Percentiles rank a stretch among this genome's conserved stretches.
phyloP scores from a whole-genome alignment of 2,329 filamentous ascomycete genomes.

The Colletotrichum navitas region DNA sequence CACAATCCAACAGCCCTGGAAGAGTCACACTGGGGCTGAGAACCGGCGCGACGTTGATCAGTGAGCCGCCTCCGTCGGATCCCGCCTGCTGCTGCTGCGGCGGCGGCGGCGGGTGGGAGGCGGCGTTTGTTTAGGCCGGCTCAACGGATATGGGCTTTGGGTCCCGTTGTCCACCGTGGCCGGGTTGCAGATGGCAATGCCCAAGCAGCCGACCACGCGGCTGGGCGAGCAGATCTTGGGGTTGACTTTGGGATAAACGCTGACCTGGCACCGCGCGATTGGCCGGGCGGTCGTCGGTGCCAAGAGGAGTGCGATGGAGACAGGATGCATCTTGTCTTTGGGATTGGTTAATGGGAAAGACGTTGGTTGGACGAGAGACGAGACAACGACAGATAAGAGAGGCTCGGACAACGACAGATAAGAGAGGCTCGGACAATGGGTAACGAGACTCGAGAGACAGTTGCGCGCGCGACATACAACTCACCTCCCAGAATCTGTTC shows the following conservation, averaged over 20 bases:
- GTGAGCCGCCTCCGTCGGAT: not conserved
- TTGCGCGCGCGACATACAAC: not conserved
- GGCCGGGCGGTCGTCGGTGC: not conserved
- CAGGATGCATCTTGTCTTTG: not conserved
- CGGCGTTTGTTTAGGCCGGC: not conserved
- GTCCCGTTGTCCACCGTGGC: not conserved
- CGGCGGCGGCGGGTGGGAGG: no score
- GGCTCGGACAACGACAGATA: not conserved
- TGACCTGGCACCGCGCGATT: not conserved
- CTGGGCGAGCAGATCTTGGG: not conserved
- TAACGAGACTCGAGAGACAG: not conserved
- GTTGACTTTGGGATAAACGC: not conserved
- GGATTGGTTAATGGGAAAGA: not conserved
- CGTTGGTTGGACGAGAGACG: not conserved
- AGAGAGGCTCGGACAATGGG: not conserved
- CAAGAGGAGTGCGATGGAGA: not conserved
- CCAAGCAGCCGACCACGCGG: not conserved
- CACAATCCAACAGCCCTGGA: not conserved
- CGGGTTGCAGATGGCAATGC: constrained; percentile 6
- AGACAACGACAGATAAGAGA: not conserved
- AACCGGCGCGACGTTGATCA: no score
- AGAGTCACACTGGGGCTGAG: not conserved
- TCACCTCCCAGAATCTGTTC: not conserved
- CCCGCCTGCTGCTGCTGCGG: not conserved
- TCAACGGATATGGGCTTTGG: not conserved